Base-by-base conservation (phyloP, 768 basidiomycete species). In the Leccinum disarticulatum region DNA sequence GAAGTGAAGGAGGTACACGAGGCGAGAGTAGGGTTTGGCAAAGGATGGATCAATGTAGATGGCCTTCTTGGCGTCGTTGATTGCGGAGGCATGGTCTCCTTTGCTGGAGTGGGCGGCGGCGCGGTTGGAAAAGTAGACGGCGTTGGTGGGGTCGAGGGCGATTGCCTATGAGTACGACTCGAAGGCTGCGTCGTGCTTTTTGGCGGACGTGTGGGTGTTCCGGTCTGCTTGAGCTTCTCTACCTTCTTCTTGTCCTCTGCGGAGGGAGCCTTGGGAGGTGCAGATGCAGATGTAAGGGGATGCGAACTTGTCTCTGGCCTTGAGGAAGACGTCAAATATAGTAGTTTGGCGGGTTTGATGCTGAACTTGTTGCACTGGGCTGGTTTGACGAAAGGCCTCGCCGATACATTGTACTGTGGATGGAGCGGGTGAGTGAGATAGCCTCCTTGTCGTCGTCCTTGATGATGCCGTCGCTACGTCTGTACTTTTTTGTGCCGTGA, bases 91-190 rank as follows among this genome's bases (percentile, higher is more conserved):
- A 73, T 97, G 93, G 63, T 95, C 89, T 4, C 83, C 84, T 71
- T 88, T 87, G 79, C 87, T 92, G 10, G 91, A 87, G 77, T 94
- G 77, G 17, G 95, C 95, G 19, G 95, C 94, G n/a, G 94, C 95
- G 61, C 97, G 87, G 77, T 99, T 98, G 15, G 92, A 95, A 77
- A 88, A 97, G 79, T 95, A 99, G 33, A 99, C 91, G 6, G 95
- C 83, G 72, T 94, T 96, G 35, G 80, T 80, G 4, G 86, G 76
- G 74, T 97, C 91, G 55, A 90, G 74, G 10, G 77, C 80, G 73
- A 97, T 88, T n/a, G 96, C 93, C 61, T 87, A 75, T 43, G 84
- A 83, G 76, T 99, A 99, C 22, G 87, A 79, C 22, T 85, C 84
- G 69, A 98, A 93, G 27, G 97, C 97, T 10, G 81, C 80, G 63